Base-by-base conservation (phyloP, 2,329 filamentous ascomycete genomes). In the Alternaria sp. region DNA sequence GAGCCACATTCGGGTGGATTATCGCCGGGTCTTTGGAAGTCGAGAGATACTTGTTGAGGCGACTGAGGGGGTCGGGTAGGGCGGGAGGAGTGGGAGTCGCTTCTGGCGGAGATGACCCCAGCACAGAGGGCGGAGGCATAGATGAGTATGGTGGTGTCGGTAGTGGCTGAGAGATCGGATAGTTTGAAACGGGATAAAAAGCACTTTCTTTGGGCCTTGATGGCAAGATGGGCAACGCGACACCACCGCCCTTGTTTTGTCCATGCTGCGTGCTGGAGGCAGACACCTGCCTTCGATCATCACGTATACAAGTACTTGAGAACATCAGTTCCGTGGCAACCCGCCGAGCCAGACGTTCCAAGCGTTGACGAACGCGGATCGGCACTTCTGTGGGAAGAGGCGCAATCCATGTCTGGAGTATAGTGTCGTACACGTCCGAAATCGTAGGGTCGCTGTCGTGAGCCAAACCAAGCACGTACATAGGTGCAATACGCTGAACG, bases 321-420 rank as follows among this genome's bases (percentile, higher is more conserved):
- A 83, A 64, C 2, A 75, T 63, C 2, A 82, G 47, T 43, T 81
- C 76, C 5, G 75, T 72, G 14, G 81, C 78, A 16, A 79, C 53
- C 4, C 68, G 70, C 34, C 75, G 70, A n/a, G 72, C 73, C 16
- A 77, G 62, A 18, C 67, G 65, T 63, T 79, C 76, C 42, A 74
- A 73, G 5, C 41, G 62, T 57, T 74, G 69, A 7, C 77, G 72
- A 34, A 74, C 56, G 30, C 64, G 64, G 22, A 62, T 54, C 4
- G 76, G 63, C 2, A 74, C 64, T 5, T 67, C 53, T 7, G 44
- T 11, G 6, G 76, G 72, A 32, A 80, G 53, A 9, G 73, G 63
- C 18, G 69, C 72, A 16, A 80, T 61, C 71, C 72, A 79, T 8
- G 64, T 67, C 16, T 72, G 57, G 5, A 79, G 67, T 7, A 79